These are phyloP conservation scores for Bisporella sp. DNA, from an alignment of 2,329 filamentous ascomycete species.

Conservation along the genomic window DNA sequence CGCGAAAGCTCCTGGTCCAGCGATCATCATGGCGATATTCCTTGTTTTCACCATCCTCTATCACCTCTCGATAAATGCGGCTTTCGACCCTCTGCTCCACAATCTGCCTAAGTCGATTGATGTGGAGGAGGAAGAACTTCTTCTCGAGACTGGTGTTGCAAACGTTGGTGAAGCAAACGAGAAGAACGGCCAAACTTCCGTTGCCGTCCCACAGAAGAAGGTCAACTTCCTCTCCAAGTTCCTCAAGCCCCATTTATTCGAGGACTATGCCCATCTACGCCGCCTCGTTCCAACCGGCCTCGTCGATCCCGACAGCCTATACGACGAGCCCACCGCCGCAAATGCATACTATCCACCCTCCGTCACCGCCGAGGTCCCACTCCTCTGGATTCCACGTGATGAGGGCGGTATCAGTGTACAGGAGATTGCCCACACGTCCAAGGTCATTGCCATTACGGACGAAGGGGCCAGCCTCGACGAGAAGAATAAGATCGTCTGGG, in stretches of 20 bases:
- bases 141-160: not conserved
- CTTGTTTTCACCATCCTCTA: slow-evolving; percentile 70
- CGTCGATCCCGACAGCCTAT: slow-evolving; percentile 16
- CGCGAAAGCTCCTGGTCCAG: slow-evolving; percentile 56
- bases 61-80: slow-evolving; percentile 66
- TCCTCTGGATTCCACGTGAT: slow-evolving; percentile 84
- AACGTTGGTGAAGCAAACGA: slow-evolving; percentile 8
- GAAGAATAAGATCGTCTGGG: slow-evolving; percentile 59
- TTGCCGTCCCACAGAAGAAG: slow-evolving; percentile 36
- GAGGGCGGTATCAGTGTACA: slow-evolving; percentile 66
- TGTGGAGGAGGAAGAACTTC: slow-evolving; percentile 40
- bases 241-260: slow-evolving; percentile 71
- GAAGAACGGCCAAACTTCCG: slow-evolving; percentile 14
- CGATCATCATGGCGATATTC: slow-evolving; percentile 71
- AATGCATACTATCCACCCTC: slow-evolving; percentile 72
- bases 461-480: slow-evolving; percentile 65
- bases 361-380: slow-evolving; percentile 52
- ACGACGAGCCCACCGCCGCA: slow-evolving; percentile 32
- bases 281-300: slow-evolving; percentile 26
- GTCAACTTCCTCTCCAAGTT: slow-evolving; percentile 58
- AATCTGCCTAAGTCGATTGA: slow-evolving; percentile 72
- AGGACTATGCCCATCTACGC: slow-evolving; percentile 65
- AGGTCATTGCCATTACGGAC: slow-evolving; percentile 73
- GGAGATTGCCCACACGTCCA: slow-evolving; percentile 66
- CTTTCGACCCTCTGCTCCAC: slow-evolving; percentile 68